phyloP scores from a whole-genome alignment of 306 rosid species.

The Glycyrrhiza uralensis region DNA sequence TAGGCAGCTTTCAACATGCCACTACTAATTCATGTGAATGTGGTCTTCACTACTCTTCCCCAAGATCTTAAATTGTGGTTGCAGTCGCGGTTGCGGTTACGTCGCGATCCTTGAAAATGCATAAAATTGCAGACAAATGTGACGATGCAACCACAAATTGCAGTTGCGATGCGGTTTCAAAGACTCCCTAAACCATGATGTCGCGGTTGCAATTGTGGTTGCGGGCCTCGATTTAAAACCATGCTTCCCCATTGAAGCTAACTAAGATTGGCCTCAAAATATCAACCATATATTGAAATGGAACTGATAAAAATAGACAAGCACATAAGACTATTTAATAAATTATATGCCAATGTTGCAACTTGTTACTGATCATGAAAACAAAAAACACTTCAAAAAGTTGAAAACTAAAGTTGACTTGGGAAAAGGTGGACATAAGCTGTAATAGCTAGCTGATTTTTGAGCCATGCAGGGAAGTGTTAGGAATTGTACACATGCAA shows the following conservation, averaged over 20 bases:
- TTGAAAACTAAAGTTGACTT: constrained; percentile 32
- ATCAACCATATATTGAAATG: constrained; percentile 19
- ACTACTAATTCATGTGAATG: constrained; percentile 26
- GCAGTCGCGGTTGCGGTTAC: too few species aligned
- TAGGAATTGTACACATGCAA: constrained; percentile 47
- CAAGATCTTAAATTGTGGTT: too few species aligned
- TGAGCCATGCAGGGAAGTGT: constrained; percentile 62
- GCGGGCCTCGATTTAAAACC: too few species aligned
- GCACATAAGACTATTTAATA: background rate
- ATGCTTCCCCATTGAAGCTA: background rate
- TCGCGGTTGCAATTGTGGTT: too few species aligned
- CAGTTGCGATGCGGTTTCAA: too few species aligned
- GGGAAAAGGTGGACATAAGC: constrained; percentile 37
- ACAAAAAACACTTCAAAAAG: constrained; percentile 1
- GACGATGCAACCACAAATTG: too few species aligned
- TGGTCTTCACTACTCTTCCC: too few species aligned
- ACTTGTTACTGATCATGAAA: constrained; percentile 20
- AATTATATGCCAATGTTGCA: constrained; percentile 24
- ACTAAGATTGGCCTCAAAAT: background rate
- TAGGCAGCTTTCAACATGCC: constrained; percentile 38
- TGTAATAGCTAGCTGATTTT: constrained; percentile 33
- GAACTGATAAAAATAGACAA: constrained; percentile 13
- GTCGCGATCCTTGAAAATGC: too few species aligned
- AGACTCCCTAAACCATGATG: too few species aligned
- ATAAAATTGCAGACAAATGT: too few species aligned